Conservation (phyloP, 2,329 filamentous ascomycete genomes). For the Talaromyces sp. region DNA sequence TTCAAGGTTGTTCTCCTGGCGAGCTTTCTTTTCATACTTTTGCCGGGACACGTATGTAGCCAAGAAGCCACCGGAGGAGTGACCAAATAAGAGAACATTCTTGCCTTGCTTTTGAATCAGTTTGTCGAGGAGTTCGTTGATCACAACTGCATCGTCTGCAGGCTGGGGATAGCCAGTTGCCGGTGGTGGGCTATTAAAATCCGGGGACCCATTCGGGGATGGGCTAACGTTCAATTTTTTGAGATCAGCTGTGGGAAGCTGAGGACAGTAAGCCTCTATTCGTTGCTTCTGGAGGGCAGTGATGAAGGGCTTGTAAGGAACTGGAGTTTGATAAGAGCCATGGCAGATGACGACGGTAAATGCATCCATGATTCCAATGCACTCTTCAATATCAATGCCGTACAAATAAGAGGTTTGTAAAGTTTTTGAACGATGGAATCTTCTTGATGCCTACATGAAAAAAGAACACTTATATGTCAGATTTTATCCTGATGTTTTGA, state of each 20-base stretch:
- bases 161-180: slow-evolving; percentile 28
- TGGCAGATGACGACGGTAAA: slow-evolving; percentile 13
- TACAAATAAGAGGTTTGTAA: too few species aligned
- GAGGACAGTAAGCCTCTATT: slow-evolving; percentile 34
- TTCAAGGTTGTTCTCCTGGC: slow-evolving; percentile 20
- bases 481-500: background rate
- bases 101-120: slow-evolving; percentile 23
- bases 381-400: too few species aligned
- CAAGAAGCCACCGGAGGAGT: slow-evolving; percentile 35
- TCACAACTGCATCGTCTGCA: slow-evolving; percentile 16
- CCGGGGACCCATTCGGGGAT: background rate
- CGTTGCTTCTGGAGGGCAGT: slow-evolving; percentile 23
- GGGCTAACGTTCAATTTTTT: slow-evolving; percentile 58
- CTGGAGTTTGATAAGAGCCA: slow-evolving; percentile 30
- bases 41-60: slow-evolving; percentile 31
- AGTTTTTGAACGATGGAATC: too few species aligned
- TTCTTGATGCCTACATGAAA: too few species aligned
- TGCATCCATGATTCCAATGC: background rate
- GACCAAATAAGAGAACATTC: slow-evolving; percentile 29
- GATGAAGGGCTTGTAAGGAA: slow-evolving; percentile 29
- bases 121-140: slow-evolving; percentile 5
- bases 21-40: slow-evolving; percentile 26
- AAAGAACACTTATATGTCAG: background rate
- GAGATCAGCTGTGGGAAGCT: slow-evolving; percentile 43
- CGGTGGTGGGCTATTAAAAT: slow-evolving; percentile 25